Conservation (phyloP, 108 stramenopile species). For the Nitzschia sp. region DNA sequence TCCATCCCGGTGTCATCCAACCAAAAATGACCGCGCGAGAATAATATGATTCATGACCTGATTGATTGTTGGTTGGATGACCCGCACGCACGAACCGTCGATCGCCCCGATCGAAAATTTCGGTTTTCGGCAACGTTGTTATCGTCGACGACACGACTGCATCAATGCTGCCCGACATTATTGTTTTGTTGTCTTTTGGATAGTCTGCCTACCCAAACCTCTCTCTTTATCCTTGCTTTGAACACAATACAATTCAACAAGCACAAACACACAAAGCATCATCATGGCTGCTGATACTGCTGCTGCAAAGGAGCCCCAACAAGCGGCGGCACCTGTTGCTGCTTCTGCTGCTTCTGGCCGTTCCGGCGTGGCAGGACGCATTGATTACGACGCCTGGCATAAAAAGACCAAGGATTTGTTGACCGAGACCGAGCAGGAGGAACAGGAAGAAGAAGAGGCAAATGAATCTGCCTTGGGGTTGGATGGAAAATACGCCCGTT, state of each 20-base stretch:
- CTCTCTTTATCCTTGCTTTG: not conserved
- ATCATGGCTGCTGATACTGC: not conserved
- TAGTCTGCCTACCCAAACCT: too few species aligned
- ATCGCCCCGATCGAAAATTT: too few species aligned
- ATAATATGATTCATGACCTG: too few species aligned
- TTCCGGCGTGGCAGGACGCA: constrained; percentile 69
- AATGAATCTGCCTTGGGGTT: constrained; percentile 57
- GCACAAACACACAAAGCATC: too few species aligned
- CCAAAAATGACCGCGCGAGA: too few species aligned
- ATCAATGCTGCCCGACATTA: too few species aligned
- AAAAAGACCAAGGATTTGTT: constrained; percentile 57
- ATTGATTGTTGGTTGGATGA: too few species aligned
- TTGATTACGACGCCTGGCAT: constrained; percentile 77
- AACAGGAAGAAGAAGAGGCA: constrained; percentile 47
- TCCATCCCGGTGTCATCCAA: too few species aligned
- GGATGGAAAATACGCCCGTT: constrained; percentile 74
- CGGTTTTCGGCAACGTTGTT: not conserved
- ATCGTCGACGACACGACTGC: too few species aligned
- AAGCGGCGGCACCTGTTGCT: not conserved
- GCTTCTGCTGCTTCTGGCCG: not conserved
- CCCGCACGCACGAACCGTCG: too few species aligned
- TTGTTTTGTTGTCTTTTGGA: too few species aligned
- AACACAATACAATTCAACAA: not conserved
- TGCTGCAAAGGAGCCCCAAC: not conserved
- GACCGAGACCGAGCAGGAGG: constrained; percentile 54